Evolutionary conservation across 768 basidiomycete species (phyloP).

Genomic region (Tricholoma matsutake): DNA sequence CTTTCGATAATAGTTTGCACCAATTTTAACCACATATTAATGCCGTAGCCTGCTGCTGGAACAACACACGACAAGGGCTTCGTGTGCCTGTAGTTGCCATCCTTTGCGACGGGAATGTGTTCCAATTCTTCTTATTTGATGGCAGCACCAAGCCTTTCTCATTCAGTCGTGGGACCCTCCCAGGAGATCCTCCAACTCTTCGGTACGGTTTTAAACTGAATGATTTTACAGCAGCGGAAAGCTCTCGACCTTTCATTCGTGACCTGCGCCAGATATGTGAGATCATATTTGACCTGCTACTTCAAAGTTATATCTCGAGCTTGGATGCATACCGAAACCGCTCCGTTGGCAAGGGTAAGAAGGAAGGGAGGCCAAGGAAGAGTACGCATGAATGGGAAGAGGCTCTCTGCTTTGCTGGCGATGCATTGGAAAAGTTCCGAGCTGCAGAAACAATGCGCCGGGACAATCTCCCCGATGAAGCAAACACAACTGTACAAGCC

Average conservation of each 20-base stretch:
- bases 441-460: neutral
- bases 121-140: neutral
- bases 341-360: neutral
- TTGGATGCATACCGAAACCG: neutral
- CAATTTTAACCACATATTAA: neutral
- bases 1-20: neutral
- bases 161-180: neutral
- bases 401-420: neutral
- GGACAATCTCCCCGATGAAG: neutral
- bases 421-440: neutral
- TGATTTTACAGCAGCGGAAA: neutral
- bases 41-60: neutral
- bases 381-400: neutral
- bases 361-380: neutral
- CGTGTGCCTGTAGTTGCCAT: neutral
- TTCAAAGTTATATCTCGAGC: neutral
- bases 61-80: neutral
- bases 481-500: neutral
- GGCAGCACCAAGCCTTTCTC: neutral
- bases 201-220: neutral
- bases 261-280: neutral
- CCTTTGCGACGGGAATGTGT: neutral
- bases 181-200: neutral
- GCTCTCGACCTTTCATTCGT: neutral
- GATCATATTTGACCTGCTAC: neutral